Evolutionary conservation across 306 rosid species (phyloP).

Genomic region (Quercus ilex): DNA sequence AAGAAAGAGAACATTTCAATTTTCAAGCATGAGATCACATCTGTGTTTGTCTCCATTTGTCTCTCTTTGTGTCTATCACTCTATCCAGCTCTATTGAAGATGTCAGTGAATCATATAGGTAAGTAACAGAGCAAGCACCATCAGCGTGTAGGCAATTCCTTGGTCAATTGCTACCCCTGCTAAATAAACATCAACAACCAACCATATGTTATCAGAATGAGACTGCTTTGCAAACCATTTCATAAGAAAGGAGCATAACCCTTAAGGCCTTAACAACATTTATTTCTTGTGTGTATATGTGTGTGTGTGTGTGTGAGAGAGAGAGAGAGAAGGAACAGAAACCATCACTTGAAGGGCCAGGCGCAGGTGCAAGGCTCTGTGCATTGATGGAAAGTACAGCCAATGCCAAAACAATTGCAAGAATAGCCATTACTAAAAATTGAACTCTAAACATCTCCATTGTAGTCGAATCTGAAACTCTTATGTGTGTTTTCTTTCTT

Average conservation of each 20-base stretch:
- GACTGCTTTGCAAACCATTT: neutral
- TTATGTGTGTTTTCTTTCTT: neutral
- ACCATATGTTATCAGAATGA: neutral
- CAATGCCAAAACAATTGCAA: conserved; percentile 37
- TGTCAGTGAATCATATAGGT: conserved; percentile 60
- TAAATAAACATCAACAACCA: neutral
- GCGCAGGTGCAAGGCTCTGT: conserved; percentile 59
- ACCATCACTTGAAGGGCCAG: conserved; percentile 72
- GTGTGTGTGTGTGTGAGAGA: neutral
- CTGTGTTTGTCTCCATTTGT: conserved; percentile 3
- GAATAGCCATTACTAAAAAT: conserved; percentile 27
- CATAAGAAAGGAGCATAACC: neutral
- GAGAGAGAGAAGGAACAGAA: neutral
- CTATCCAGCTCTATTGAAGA: neutral
- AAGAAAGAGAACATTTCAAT: neutral
- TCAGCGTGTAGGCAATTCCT: conserved; percentile 36
- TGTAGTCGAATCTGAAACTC: neutral
- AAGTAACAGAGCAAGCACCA: conserved; percentile 34
- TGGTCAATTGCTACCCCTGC: conserved; percentile 40
- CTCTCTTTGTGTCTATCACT: too few relatives aligned
- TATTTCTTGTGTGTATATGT: neutral
- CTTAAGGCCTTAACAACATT: neutral
- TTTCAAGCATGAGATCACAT: conserved; percentile 9
- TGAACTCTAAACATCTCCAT: conserved; percentile 60
- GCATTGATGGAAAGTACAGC: conserved; percentile 48